Conservation (phyloP, 176 grass and related monocot species). For the Oropetium thomaeum region DNA sequence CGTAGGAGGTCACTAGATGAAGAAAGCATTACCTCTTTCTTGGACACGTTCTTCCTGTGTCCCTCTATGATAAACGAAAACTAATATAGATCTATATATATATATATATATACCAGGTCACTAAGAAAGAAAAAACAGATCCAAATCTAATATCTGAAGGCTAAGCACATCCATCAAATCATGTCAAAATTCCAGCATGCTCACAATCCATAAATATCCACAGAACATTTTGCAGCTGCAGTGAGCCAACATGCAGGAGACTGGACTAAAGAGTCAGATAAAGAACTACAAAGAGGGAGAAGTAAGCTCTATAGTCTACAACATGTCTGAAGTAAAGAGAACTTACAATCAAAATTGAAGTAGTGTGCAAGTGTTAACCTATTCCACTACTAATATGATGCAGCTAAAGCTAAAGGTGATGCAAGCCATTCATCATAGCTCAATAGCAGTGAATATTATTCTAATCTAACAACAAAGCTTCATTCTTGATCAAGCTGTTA, state of each 20-base stretch:
- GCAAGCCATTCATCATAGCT: conserved; percentile 21
- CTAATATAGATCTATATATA: too few species aligned
- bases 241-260: conserved; percentile 10
- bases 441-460: conserved; percentile 27
- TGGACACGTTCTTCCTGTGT: too few species aligned
- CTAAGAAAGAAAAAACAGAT: neutral
- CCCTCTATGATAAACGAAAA: too few species aligned
- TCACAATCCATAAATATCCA: conserved; percentile 1
- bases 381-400: conserved; percentile 36
- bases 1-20: neutral
- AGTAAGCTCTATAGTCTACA: conserved; percentile 34
- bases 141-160: neutral
- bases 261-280: conserved; percentile 2
- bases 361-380: conserved; percentile 35
- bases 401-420: conserved; percentile 10
- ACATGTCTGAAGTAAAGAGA: conserved; percentile 20
- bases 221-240: neutral
- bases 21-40: too few species aligned
- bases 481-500: conserved; percentile 49
- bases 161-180: neutral
- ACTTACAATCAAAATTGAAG: conserved; percentile 49
- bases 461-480: conserved; percentile 34
- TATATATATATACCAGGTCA: neutral
- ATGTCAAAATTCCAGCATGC: conserved; percentile 9
- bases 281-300: neutral